Evolutionary conservation across 306 rosid genomes (phyloP), one percentile per base, ranked within the genome.

Genomic region (Leucaena leucocephala): DNA sequence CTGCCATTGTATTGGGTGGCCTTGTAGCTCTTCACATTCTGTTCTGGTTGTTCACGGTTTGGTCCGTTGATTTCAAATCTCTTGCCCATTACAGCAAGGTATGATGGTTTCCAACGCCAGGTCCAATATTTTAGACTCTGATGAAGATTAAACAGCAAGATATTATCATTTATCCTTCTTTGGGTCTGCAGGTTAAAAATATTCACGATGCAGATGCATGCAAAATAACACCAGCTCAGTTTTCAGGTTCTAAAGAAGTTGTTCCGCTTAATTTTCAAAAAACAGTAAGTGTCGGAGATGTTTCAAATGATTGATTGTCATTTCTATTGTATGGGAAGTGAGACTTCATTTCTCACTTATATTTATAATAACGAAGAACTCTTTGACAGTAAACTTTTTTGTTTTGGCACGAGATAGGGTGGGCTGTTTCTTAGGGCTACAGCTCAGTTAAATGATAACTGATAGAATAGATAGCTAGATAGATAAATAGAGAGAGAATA

Each of bases 41-140:
- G 78, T 89, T 90, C 73, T 84, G 86, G 76, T 91, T 96, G 76
- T 93, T 96, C 88, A 96, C 99, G 2, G 94, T 72, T 75, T 96
- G 99, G 99, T 96, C 97, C 1, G 94, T 96, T 45, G 96, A 93
- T 86, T 96, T 96, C 92, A 89, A 86, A 72, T 96, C 96, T 68
- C 86, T 96, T 57, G 93, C 89, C 10, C 90, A 86, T 67, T 93
- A 85, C 65, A 76, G 90, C 82, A 87, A 91, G 98, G 98, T 96
- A 74, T 17, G 79, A 8, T 52, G 12, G 59, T 42, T 35, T 39
- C 16, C 38, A 27, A 59, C 38, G 43, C 36, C 64, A 22, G 33
- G n/a, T 67, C 40, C 35, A 57, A 38, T 71, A 42, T 52, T 35
- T 33, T 75, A 33, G 40, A 14, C 13, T 17, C 50, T 57, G 66